Percentiles rank a stretch among this genome's conserved stretches.
phyloP scores from a whole-genome alignment of 1,139 yeast genomes.

The Meyerozyma sp. region DNA sequence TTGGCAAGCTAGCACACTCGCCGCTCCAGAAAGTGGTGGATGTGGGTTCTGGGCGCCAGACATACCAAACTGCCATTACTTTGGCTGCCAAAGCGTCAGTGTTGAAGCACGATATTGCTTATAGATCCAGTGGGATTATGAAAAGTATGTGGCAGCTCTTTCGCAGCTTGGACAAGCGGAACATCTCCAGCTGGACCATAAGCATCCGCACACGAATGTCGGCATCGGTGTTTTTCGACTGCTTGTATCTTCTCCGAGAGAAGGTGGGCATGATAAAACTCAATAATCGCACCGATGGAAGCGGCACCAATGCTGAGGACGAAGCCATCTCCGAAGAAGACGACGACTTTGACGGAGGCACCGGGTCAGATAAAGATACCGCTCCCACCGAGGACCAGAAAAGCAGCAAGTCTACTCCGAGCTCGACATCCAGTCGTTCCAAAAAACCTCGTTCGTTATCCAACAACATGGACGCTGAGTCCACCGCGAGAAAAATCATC shows the following conservation, averaged over 20 bases:
- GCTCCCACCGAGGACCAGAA: slow-evolving; percentile 13
- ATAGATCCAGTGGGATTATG: slow-evolving; percentile 90
- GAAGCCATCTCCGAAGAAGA: slow-evolving; percentile 9
- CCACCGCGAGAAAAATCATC: slow-evolving; percentile 66
- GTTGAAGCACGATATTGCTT: slow-evolving; percentile 86
- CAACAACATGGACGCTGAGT: slow-evolving; percentile 55
- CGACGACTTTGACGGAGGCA: slow-evolving; percentile 7
- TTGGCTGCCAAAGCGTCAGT: slow-evolving; percentile 77
- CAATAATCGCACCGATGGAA: slow-evolving; percentile 25
- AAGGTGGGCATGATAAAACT: slow-evolving; percentile 80
- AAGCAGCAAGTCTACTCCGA: slow-evolving; percentile 36
- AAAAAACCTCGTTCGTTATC: slow-evolving; percentile 47
- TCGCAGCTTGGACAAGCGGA: slow-evolving; percentile 48
- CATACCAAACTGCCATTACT: slow-evolving; percentile 65
- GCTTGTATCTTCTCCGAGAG: slow-evolving; percentile 75
- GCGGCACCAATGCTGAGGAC: slow-evolving; percentile 9
- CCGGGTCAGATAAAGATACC: slow-evolving; percentile 20
- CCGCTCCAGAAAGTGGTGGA: slow-evolving; percentile 64
- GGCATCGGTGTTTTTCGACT: slow-evolving; percentile 89
- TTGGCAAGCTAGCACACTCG: slow-evolving; percentile 75
- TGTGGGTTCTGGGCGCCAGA: slow-evolving; percentile 62
- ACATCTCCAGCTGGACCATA: slow-evolving; percentile 35
- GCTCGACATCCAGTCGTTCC: slow-evolving; percentile 23
- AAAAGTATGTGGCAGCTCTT: slow-evolving; percentile 89
- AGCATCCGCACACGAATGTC: slow-evolving; percentile 79